phyloP scores from a whole-genome alignment of 2,329 filamentous ascomycete species.

The Thielaviopsis punctulata region DNA sequence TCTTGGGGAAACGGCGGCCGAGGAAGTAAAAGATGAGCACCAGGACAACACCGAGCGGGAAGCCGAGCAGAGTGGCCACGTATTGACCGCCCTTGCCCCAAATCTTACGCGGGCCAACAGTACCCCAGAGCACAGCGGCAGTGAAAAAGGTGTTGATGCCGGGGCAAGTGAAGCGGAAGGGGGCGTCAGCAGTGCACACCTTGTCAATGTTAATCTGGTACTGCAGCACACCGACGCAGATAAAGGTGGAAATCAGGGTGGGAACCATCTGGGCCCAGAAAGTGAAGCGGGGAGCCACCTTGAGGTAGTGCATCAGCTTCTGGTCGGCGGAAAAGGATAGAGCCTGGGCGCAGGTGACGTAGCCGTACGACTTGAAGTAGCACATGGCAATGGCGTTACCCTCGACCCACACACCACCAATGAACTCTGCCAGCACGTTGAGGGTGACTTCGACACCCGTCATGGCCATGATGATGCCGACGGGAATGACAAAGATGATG shows the following conservation, averaged over 20 bases:
- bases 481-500: slow-evolving; percentile 32
- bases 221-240: slow-evolving; percentile 31
- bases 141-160: slow-evolving; percentile 25
- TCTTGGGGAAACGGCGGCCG: no score
- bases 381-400: slow-evolving; percentile 36
- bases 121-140: slow-evolving; percentile 29
- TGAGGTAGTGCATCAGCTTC: slow-evolving; percentile 37
- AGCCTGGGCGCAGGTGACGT: slow-evolving; percentile 33
- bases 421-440: slow-evolving; percentile 36
- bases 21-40: slow-evolving; percentile 20
- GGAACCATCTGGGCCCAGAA: slow-evolving; percentile 42
- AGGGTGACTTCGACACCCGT: slow-evolving; percentile 34
- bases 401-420: slow-evolving; percentile 32
- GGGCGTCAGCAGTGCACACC: slow-evolving; percentile 22
- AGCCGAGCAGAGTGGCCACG: slow-evolving; percentile 22
- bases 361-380: slow-evolving; percentile 36
- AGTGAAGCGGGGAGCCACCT: slow-evolving; percentile 42
- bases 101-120: slow-evolving; percentile 25
- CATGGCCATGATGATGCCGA: slow-evolving; percentile 36
- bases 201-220: slow-evolving; percentile 25
- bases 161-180: slow-evolving; percentile 22
- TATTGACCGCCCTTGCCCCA: slow-evolving; percentile 26
- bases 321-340: slow-evolving; percentile 31
- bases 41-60: slow-evolving; percentile 20
- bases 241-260: slow-evolving; percentile 34